Evolutionary conservation across 169 alveolate species (phyloP).

Genomic region (Eimeria nieschulzi): DNA sequence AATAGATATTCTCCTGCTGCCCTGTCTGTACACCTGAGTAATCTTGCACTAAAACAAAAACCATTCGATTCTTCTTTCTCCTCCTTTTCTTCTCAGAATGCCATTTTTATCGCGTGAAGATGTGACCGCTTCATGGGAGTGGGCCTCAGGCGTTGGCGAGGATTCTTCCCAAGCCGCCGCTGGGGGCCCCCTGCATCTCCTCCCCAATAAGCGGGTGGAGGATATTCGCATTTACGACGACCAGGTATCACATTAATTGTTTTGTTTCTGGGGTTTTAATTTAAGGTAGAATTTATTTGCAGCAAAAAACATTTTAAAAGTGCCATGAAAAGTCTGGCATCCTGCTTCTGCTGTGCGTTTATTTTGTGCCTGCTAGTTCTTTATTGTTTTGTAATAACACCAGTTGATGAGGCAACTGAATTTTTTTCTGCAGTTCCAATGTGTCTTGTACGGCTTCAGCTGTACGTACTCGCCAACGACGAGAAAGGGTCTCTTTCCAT

Average conservation of each 20-base stretch:
- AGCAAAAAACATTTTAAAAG: too few species aligned
- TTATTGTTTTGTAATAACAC: too few species aligned
- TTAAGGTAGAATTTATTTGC: too few species aligned
- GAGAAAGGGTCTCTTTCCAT: conserved; percentile 1
- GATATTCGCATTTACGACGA: background rate
- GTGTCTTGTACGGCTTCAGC: background rate
- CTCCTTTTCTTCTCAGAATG: background rate
- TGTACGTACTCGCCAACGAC: conserved; percentile 44
- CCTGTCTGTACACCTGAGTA: too few species aligned
- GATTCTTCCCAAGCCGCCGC: background rate
- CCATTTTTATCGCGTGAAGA: background rate
- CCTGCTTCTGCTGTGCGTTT: too few species aligned
- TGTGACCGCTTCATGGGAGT: background rate
- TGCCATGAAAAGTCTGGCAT: too few species aligned
- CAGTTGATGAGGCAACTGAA: background rate
- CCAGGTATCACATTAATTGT: background rate
- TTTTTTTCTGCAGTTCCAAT: background rate
- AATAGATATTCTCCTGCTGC: too few species aligned
- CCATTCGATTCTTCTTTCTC: too few species aligned
- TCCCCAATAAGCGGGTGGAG: background rate
- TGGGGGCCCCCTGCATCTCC: background rate
- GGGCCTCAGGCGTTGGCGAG: background rate
- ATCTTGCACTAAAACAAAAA: too few species aligned
- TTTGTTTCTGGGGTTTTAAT: too few species aligned
- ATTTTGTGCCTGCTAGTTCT: too few species aligned